A percentile compares a stretch with the other conserved stretches of the same genome.
Evolutionary conservation across 2,329 filamentous ascomycete genomes (phyloP).

Genomic region (Orbilia quercus): DNA sequence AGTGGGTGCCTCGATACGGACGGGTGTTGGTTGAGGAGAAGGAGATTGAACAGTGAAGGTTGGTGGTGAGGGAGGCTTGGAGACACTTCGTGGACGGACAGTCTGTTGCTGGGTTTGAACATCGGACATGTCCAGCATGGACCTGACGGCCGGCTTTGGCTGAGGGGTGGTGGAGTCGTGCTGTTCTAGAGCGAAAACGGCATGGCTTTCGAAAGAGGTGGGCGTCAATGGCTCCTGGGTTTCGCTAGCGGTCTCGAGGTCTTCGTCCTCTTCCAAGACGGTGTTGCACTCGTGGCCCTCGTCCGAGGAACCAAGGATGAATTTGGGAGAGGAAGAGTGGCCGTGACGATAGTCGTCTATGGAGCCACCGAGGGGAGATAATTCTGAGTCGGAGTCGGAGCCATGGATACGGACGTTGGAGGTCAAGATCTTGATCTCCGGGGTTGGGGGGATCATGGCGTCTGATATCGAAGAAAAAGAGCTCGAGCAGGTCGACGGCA

Average conservation of each 20-base stretch:
- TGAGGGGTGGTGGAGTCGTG: constrained; percentile 35
- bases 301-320: constrained; percentile 50
- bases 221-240: constrained; percentile 73
- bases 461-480: constrained; percentile 55
- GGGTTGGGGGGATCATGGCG: constrained; percentile 52
- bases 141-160: constrained; percentile 37
- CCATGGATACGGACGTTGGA: constrained; percentile 46
- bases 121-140: constrained; percentile 58
- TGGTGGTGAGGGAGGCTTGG: constrained; percentile 41
- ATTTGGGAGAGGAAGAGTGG: constrained; percentile 42
- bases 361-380: constrained; percentile 41
- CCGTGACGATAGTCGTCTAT: constrained; percentile 42
- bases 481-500: constrained; percentile 54
- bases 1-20: constrained; percentile 38
- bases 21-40: constrained; percentile 26
- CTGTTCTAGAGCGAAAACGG: constrained; percentile 65
- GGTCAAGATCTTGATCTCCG: constrained; percentile 53
- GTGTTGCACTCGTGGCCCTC: constrained; percentile 59
- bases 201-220: constrained; percentile 68
- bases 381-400: constrained; percentile 40
- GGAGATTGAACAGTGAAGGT: constrained; percentile 34
- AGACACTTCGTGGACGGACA: constrained; percentile 41
- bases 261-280: constrained; percentile 65
- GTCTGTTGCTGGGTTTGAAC: too few species aligned
- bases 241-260: constrained; percentile 70